phyloP scores from a whole-genome alignment of 2,329 filamentous ascomycete genomes.

The Fusarium metavorans region DNA sequence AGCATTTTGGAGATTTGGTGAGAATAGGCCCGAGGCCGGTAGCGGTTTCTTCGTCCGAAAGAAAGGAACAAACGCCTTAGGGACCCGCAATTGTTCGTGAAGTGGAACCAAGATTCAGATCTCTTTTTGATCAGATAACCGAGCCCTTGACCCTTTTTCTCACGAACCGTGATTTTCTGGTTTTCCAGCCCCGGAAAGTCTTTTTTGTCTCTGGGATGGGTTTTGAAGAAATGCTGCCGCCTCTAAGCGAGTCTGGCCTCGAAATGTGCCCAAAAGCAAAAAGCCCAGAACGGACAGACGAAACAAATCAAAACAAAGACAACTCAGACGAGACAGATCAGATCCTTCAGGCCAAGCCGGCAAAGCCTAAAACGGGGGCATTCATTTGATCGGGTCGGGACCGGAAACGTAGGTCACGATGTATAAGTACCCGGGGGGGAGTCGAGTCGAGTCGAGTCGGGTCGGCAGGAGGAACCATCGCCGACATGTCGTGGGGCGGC shows the following conservation, averaged over 20 bases:
- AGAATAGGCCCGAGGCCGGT: not conserved
- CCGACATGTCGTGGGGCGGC: not conserved
- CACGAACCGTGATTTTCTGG: not conserved
- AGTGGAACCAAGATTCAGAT: constrained; percentile 24
- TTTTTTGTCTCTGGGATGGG: not conserved
- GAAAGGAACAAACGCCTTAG: not conserved
- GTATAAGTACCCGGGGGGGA: constrained; percentile 29
- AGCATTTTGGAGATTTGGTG: constrained; percentile 21
- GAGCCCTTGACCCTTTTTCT: constrained; percentile 9
- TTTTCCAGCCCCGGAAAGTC: not conserved
- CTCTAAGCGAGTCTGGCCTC: constrained; percentile 32
- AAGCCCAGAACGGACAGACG: not conserved
- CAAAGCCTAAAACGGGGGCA: not conserved
- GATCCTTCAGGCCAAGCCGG: constrained; percentile 19
- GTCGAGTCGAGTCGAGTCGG: not conserved
- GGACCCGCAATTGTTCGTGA: constrained; percentile 14
- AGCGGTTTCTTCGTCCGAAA: not conserved
- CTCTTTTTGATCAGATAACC: constrained; percentile 16
- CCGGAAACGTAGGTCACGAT: constrained; percentile 13
- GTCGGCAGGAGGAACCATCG: not conserved
- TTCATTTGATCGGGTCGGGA: constrained; percentile 1
- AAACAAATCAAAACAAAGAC: not conserved
- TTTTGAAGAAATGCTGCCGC: constrained; percentile 10
- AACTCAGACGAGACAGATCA: not conserved
- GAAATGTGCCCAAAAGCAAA: constrained; percentile 12